Base-by-base conservation (phyloP, 306 rosid genomes). In the Corylus americana region DNA sequence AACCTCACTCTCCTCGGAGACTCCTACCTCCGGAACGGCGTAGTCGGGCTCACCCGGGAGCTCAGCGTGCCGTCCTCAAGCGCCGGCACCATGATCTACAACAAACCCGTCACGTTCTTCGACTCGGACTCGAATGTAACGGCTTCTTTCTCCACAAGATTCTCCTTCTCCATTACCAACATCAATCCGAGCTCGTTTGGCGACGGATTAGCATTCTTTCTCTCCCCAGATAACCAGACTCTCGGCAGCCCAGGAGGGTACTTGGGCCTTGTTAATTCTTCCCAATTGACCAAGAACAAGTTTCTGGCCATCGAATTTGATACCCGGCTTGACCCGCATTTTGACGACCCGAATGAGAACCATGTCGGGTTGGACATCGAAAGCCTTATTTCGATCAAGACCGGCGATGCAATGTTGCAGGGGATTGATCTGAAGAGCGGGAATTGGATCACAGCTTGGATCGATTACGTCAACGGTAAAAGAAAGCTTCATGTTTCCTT, bases 1-100 rank as follows among this genome's bases (percentile, higher is more conserved):
- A 92, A 95, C 90, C 87, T 95, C 68, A 91, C 96, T 29, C 92
- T 95, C 76, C 87, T 92, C 20, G 98, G 97, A 49, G 97, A 91
- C 74, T 92, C 98, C 25, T 87, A 87, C 61, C 92, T 95, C 89
- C 85, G 87, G 14, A 74, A 86, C 35, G 97, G 98, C 47, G 50
- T 85, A 1, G 61, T 95, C 4, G 97, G 98, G 16, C 94, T 92
- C 83, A 92, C 98, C 12, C 74, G 83, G 35, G 83, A 92, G 78
- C 79, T 87, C 80, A 77, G 85, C 22, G 92, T 92, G 20, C 98
- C 98, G 0, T 81, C 92, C 31, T 85, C 98, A 2, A 83, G 89
- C 81, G 84, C 90, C 63, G 98, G 98, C 37, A 57, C 91, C 3
- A 81, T 86, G 3, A 76, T 91, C 68, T 92, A 82, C 84, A 76